These are phyloP conservation scores for Pseudocercospora vitis DNA, from an alignment of 2,329 filamentous ascomycete genomes.

Conservation along the genomic window DNA sequence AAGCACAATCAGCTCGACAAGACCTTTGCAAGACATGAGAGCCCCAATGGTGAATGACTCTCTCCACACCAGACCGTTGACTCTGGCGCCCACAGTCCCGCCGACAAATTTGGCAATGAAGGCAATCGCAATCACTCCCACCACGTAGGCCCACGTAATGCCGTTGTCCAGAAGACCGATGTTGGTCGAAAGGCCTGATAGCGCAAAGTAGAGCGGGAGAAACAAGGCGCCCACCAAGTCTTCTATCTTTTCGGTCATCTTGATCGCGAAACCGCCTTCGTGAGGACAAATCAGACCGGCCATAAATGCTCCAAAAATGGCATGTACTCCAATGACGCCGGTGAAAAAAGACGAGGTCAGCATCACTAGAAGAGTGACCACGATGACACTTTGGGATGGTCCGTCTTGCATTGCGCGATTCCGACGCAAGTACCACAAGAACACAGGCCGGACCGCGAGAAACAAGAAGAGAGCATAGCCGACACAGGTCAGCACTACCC, in stretches of 20 bases:
- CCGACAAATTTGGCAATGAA: constrained; percentile 84
- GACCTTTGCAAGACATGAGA: constrained; percentile 94
- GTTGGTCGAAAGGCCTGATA: constrained; percentile 86
- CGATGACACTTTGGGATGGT: constrained; percentile 80
- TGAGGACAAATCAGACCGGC: constrained; percentile 87
- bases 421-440: constrained; percentile 70
- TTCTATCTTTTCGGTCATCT: constrained; percentile 89
- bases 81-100: constrained; percentile 72
- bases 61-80: constrained; percentile 80
- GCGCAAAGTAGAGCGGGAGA: constrained; percentile 86
- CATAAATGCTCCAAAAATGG: constrained; percentile 92
- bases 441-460: constrained; percentile 69
- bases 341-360: constrained; percentile 84
- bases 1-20: constrained; percentile 76
- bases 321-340: constrained; percentile 84
- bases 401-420: constrained; percentile 82
- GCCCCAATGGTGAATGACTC: constrained; percentile 85
- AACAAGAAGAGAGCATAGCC: constrained; percentile 76
- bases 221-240: constrained; percentile 83
- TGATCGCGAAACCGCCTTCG: constrained; percentile 85
- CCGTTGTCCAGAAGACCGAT: constrained; percentile 79
- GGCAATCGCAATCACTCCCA: constrained; percentile 78
- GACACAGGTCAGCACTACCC: constrained; percentile 72
- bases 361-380: constrained; percentile 75
- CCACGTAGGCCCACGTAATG: constrained; percentile 84